Evolutionary conservation across 768 basidiomycete genomes (phyloP).

Genomic region (Agaricus blazei): DNA sequence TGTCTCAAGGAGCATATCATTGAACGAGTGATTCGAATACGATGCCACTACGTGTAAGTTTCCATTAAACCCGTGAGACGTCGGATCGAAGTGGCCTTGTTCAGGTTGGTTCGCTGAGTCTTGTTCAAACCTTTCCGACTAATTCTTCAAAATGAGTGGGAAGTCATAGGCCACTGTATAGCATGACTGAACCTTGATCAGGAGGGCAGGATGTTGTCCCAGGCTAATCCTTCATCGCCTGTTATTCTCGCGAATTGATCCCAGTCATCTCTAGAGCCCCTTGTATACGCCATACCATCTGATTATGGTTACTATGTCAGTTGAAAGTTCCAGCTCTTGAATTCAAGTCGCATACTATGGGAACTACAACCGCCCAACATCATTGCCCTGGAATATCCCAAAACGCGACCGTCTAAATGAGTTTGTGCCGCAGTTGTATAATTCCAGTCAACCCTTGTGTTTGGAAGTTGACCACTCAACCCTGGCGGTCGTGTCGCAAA

Average conservation of each 20-base stretch:
- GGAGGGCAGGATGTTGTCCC: conserved; percentile 21
- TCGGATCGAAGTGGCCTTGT: conserved; percentile 12
- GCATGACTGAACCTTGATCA: conserved; percentile 4
- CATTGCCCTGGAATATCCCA: conserved; percentile 1
- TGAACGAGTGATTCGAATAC: conserved; percentile 13
- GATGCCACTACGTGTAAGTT: background rate
- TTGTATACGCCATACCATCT: conserved; percentile 20
- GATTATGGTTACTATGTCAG: background rate
- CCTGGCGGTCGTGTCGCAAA: background rate
- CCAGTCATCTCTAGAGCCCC: conserved; percentile 12
- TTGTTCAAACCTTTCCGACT: conserved; percentile 2
- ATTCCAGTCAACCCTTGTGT: conserved; percentile 14
- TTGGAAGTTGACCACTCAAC: background rate
- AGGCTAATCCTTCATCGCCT: conserved; percentile 25
- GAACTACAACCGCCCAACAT: conserved; percentile 12
- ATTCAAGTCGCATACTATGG: background rate
- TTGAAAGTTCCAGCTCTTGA: background rate
- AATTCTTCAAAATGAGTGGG: background rate
- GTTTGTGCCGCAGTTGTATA: conserved; percentile 10
- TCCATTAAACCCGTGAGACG: conserved; percentile 5
- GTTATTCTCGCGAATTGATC: conserved; percentile 22
- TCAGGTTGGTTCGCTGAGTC: conserved; percentile 5
- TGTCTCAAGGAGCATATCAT: conserved; percentile 17
- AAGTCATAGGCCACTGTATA: background rate
- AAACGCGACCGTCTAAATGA: conserved; percentile 4